Evolutionary conservation across 306 rosid species (phyloP).

Genomic region (Myrica gale): DNA sequence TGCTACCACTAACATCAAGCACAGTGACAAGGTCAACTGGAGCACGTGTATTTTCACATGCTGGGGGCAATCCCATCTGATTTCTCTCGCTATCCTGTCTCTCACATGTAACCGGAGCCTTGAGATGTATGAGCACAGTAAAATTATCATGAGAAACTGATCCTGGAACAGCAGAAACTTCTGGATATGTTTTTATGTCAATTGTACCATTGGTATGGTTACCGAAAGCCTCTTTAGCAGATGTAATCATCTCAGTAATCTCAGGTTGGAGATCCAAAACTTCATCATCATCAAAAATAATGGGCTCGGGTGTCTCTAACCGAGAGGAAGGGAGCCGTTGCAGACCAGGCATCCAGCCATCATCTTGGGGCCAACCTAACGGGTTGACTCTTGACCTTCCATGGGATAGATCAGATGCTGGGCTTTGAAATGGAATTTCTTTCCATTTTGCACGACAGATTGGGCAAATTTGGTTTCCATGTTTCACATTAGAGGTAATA

Average conservation of each 20-base stretch:
- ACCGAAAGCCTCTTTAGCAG: constrained; percentile 30
- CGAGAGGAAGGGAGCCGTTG: constrained; percentile 55
- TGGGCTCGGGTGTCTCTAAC: constrained; percentile 52
- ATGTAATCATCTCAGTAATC: constrained; percentile 15
- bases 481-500: constrained; percentile 84
- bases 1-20: constrained; percentile 96
- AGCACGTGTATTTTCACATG: constrained; percentile 51
- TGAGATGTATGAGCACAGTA: constrained; percentile 66
- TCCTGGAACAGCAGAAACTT: constrained; percentile 73
- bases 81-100: constrained; percentile 30
- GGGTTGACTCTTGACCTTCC: constrained; percentile 47
- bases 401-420: constrained; percentile 44
- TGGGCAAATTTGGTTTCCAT: constrained; percentile 86
- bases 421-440: constrained; percentile 77
- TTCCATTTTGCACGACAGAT: constrained; percentile 94
- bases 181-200: constrained; percentile 70
- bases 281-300: constrained; percentile 78
- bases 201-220: constrained; percentile 31
- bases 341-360: constrained; percentile 48
- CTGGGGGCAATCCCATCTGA: constrained; percentile 19
- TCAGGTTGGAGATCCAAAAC: constrained; percentile 47
- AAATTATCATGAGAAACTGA: constrained; percentile 56
- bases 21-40: constrained; percentile 88
- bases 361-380: constrained; percentile 41
- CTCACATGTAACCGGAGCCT: constrained; percentile 64